Conservation (phyloP, 306 rosid species). For the Vigna radiata region DNA sequence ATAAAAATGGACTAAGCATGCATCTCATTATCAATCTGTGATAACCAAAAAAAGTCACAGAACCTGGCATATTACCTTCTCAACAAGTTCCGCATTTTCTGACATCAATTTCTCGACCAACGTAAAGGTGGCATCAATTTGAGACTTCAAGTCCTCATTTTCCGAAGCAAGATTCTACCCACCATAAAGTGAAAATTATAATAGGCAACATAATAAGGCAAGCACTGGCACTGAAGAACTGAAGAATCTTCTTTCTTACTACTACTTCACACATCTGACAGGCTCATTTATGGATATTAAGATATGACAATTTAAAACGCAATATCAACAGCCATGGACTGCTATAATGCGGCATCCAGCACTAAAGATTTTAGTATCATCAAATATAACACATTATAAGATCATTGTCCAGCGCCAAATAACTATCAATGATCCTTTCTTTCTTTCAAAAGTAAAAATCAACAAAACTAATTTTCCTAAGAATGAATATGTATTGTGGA, state of each 20-base stretch:
- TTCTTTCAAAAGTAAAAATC: neutral
- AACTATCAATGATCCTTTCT: conserved; percentile 20
- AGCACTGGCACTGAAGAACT: neutral
- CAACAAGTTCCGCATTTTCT: conserved; percentile 92
- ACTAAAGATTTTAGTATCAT: neutral
- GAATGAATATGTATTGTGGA: conserved; percentile 8
- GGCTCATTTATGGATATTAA: conserved; percentile 31
- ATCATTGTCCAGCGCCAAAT: conserved; percentile 18
- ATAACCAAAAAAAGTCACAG: neutral
- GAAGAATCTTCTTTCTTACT: conserved; percentile 19
- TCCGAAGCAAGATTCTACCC: conserved; percentile 56
- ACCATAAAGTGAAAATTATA: conserved; percentile 38
- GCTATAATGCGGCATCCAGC: neutral
- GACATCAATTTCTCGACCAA: conserved; percentile 71
- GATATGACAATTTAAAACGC: conserved; percentile 20
- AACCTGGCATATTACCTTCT: conserved; percentile 65
- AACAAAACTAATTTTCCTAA: conserved; percentile 2
- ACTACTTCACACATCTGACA: conserved; percentile 22
- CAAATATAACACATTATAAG: conserved; percentile 15
- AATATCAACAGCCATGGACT: neutral
- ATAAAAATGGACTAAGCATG: conserved; percentile 16
- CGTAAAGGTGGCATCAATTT: conserved; percentile 68
- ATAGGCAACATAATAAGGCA: conserved; percentile 35
- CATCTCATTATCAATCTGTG: conserved; percentile 6
- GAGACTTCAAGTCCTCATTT: conserved; percentile 69